Evolutionary conservation across 176 grass and related monocot genomes (phyloP).

Genomic region (Triticum monococcum): DNA sequence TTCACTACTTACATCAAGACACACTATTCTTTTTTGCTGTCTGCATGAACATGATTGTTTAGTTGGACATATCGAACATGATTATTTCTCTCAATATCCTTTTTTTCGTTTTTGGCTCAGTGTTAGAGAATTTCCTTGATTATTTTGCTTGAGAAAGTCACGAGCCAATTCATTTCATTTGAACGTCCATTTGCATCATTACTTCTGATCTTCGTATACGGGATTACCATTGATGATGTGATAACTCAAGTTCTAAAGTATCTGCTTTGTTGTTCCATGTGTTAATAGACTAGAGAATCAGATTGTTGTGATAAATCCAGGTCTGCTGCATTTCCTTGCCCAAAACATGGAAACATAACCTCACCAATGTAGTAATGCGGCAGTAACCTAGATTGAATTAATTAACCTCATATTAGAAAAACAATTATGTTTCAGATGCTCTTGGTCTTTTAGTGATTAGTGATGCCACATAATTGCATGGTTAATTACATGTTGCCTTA

Average conservation of each 20-base stretch:
- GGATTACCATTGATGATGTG: background rate
- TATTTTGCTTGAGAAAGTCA: background rate
- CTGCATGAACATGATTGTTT: background rate
- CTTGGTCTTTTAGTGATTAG: background rate
- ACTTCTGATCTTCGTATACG: background rate
- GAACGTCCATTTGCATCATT: background rate
- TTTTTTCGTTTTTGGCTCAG: conserved; percentile 1
- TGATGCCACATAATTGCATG: background rate
- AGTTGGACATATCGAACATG: background rate
- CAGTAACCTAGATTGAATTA: background rate
- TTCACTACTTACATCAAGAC: conserved; percentile 3
- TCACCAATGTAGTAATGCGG: background rate
- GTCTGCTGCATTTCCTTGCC: background rate
- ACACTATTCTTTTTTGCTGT: background rate
- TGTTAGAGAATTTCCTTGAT: background rate
- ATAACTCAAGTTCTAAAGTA: background rate
- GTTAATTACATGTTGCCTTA: background rate
- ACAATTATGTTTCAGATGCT: background rate
- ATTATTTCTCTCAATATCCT: background rate
- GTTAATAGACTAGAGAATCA: background rate
- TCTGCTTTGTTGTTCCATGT: background rate
- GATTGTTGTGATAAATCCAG: background rate
- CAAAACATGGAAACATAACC: background rate
- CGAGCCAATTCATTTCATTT: background rate
- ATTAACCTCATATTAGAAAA: background rate